Evolutionary conservation across 2,329 filamentous ascomycete species (phyloP), one percentile per base, ranked within the genome.

Genomic region (Fusarium abutilonis): DNA sequence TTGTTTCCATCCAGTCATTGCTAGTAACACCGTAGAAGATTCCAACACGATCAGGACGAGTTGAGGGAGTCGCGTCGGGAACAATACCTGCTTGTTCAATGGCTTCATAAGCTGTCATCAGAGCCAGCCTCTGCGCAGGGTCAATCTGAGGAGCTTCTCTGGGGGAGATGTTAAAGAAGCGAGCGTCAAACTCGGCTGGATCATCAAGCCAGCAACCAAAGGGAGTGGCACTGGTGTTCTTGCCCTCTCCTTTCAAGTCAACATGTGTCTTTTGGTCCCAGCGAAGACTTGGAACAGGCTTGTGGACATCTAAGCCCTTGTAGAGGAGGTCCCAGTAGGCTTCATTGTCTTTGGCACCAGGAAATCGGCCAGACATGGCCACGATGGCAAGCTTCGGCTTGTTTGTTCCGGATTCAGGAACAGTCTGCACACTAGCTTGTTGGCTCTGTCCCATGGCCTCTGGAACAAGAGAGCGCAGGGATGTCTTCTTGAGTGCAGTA

Each of bases 1-100:
- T 93, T 55, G 90, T 86, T 84, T 93, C 90, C 77, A 88, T 83
- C 83, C 88, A 93, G 71, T 93, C 91, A 60, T 93, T 89, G 47
- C 88, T 91, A 2, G 90, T 90, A 70, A 90, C 86, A 23, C 90
- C 91, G 60, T 91, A 92, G 70, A 90, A 93, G 0, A 87, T 89
- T 34, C 89, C 90, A 32, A 92, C 86, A 0, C 80, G 75, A n/a
- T 78, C 67, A 0, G 70, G 63, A 4, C 85, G 83, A 1, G 86
- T 88, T 0, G 86, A 88, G 0, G 86, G 84, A 0, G 85, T 88
- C 44, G 84, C 79, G 67, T 88, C 85, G 1, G 86, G 83, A 1
- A 88, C 85, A 59, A 87, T 84, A 1, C 87, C 88, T 19, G 85
- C 85, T 78, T 86, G 85, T 70, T 91, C 88, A 21, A 90, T 78